Evolutionary conservation across 345 rosid species (phyloP).

Genomic region (Sapria himalayana): DNA sequence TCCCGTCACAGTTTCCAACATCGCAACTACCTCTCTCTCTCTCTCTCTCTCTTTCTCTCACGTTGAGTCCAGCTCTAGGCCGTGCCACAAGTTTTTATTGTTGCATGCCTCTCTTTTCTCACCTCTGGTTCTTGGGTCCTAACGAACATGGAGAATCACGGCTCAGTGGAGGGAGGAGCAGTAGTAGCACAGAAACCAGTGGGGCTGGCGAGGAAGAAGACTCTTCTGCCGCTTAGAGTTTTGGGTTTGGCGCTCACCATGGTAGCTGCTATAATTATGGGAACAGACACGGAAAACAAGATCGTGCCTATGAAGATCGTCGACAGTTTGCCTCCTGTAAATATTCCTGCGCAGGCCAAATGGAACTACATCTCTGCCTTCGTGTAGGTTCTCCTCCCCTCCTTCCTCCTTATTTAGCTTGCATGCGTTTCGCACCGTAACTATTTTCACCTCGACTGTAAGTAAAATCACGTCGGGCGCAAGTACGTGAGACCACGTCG

Average conservation of each 20-base stretch:
- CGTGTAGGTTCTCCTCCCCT: conserved; percentile 22
- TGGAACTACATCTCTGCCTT: conserved; percentile 42
- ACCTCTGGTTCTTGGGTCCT: too few relatives aligned
- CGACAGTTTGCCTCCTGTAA: conserved; percentile 26
- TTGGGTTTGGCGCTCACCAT: conserved; percentile 30
- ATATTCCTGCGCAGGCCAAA: conserved; percentile 30
- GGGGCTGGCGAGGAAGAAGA: not conserved
- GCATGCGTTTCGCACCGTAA: too few relatives aligned
- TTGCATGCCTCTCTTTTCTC: too few relatives aligned
- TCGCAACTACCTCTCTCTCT: too few relatives aligned
- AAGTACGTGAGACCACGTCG: too few relatives aligned
- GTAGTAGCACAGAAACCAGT: not conserved
- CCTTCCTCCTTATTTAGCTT: too few relatives aligned
- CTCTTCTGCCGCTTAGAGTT: conserved; percentile 18
- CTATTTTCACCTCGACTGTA: too few relatives aligned
- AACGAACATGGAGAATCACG: not conserved
- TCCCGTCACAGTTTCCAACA: too few relatives aligned
- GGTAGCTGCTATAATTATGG: conserved; percentile 25
- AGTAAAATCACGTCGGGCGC: too few relatives aligned
- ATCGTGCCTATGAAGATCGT: conserved; percentile 19
- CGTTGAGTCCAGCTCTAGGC: too few relatives aligned
- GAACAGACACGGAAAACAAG: conserved; percentile 28
- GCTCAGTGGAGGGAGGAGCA: conserved; percentile 3
- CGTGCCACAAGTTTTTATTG: too few relatives aligned
- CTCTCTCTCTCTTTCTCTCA: too few relatives aligned